phyloP scores from a whole-genome alignment of 345 rosid species.

The Viola odorata region DNA sequence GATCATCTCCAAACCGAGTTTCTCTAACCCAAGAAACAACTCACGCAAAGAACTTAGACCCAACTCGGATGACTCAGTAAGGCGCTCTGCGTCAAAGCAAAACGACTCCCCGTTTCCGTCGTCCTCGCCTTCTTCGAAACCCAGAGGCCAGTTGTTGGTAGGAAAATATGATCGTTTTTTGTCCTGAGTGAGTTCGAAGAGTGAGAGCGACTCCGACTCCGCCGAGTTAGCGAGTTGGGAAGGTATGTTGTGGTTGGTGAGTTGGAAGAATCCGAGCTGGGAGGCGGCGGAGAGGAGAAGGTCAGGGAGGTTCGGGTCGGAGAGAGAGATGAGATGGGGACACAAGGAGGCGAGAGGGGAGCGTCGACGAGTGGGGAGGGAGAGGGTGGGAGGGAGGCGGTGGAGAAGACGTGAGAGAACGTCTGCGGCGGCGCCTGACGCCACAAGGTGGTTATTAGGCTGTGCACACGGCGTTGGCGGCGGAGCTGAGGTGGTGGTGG shows the following conservation, averaged over 20 bases:
- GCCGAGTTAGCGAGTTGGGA: conserved; percentile 54
- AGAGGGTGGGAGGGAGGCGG: conserved; percentile 75
- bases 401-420: conserved; percentile 58
- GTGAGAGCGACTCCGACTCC: conserved; percentile 46
- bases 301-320: conserved; percentile 12
- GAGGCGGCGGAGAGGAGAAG: conserved; percentile 40
- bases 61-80: conserved; percentile 33
- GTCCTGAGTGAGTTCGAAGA: conserved; percentile 40
- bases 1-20: conserved; percentile 46
- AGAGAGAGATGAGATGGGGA: conserved; percentile 39
- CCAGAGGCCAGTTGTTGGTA: conserved; percentile 67
- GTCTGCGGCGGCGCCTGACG: conserved; percentile 43
- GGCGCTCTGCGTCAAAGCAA: conserved; percentile 40
- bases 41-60: conserved; percentile 35
- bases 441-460: conserved; percentile 24
- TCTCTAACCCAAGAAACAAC: conserved; percentile 45
- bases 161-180: conserved; percentile 48
- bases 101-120: conserved; percentile 46
- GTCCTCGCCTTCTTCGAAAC: conserved; percentile 42
- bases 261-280: conserved; percentile 51
- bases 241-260: conserved; percentile 35
- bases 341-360: conserved; percentile 23
- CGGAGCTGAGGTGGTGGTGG: conserved; percentile 70
- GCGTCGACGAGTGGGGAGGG: conserved; percentile 49
- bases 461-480: conserved; percentile 75